Base-by-base conservation (phyloP, 805 yeast genomes). In the Ogataea pilisensis region DNA sequence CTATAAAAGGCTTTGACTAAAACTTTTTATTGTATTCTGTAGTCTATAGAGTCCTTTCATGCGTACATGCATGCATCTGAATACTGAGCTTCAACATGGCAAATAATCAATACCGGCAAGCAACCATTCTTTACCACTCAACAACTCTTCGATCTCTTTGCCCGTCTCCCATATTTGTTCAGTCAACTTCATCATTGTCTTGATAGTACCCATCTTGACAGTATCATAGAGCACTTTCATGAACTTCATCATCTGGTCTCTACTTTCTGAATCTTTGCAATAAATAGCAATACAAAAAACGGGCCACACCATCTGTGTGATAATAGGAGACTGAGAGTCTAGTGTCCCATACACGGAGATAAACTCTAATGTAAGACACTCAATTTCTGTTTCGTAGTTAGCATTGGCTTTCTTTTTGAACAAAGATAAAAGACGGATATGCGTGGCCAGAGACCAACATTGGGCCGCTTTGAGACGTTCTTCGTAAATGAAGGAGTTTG, bases 301-400 rank as follows among this genome's bases (percentile, higher is more conserved):
- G 0, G 82, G 82, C 82, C 82, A 77, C 4, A 77, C 80, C 82
- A 77, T 77, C 49, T 77, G 82, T 4, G 80, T 75, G 5, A 73
- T 71, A 16, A 69, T 57, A 1, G 81, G 78, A 2, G 76, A 67
- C 5, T 54, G 51, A 2, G 71, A 55, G 14, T 72, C 68, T 68
- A 77, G 61, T 0, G 74, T 58, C 1, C 65, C 62, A 48, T 76
- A 75, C 8, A 69, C 67, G 11, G 64, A 59, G 4, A 76, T 68
- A 49, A 77, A 77, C 50, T 77, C 82, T 21, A 57, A 57, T 31
- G 53, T 68, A 52, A 50, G 57, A 29, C 55, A 65, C 50, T 49
- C 55, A 13, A 71, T 64, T 8, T 48, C 42, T 18, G 48, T 55
- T 1, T 48, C 39, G 31, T 61, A 63, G 26, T 49, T 34, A 7